A percentile compares a stretch with the other conserved stretches of the same genome.
Evolutionary conservation across 2,329 filamentous ascomycete genomes (phyloP).

Genomic region (Hypoxylon sp.): DNA sequence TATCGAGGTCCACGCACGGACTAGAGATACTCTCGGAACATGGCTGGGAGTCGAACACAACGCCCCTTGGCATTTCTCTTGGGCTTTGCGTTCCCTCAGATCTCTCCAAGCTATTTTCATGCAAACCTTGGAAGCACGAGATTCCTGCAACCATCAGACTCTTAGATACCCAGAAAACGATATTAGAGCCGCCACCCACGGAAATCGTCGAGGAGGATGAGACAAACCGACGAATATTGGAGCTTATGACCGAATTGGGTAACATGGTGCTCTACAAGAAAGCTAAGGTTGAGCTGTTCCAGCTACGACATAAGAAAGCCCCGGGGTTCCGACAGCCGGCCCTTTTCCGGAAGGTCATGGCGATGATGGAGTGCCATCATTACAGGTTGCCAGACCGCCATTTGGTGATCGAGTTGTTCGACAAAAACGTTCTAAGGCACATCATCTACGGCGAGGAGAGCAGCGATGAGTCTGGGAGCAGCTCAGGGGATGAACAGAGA

Average conservation of each 20-base stretch:
- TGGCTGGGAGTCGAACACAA: conserved; percentile 94
- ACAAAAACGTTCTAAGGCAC: conserved; percentile 85
- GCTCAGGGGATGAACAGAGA: conserved; percentile 64
- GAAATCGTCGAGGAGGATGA: conserved; percentile 70
- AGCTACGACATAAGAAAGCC: conserved; percentile 80
- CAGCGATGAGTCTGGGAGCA: conserved; percentile 56
- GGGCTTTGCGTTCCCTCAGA: conserved; percentile 89
- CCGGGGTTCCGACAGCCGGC: conserved; percentile 79
- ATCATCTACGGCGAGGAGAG: conserved; percentile 80
- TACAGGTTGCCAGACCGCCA: conserved; percentile 88
- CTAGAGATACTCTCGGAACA: conserved; percentile 89
- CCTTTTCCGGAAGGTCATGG: conserved; percentile 88
- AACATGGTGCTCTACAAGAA: conserved; percentile 94
- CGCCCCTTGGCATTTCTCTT: conserved; percentile 82
- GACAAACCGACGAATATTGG: conserved; percentile 81
- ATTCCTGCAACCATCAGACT: conserved; percentile 62
- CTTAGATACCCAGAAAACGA: conserved; percentile 66
- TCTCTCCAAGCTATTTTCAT: conserved; percentile 81
- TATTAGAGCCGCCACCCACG: conserved; percentile 60
- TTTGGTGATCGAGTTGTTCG: conserved; percentile 93
- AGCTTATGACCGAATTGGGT: conserved; percentile 87
- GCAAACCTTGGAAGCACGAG: conserved; percentile 70
- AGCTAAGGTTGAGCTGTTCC: conserved; percentile 82
- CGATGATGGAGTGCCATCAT: conserved; percentile 87
- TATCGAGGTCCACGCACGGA: conserved; percentile 91